These are phyloP conservation scores for Alternaria angustiovoidea DNA, from an alignment of 2,329 filamentous ascomycete genomes.

Conservation along the genomic window DNA sequence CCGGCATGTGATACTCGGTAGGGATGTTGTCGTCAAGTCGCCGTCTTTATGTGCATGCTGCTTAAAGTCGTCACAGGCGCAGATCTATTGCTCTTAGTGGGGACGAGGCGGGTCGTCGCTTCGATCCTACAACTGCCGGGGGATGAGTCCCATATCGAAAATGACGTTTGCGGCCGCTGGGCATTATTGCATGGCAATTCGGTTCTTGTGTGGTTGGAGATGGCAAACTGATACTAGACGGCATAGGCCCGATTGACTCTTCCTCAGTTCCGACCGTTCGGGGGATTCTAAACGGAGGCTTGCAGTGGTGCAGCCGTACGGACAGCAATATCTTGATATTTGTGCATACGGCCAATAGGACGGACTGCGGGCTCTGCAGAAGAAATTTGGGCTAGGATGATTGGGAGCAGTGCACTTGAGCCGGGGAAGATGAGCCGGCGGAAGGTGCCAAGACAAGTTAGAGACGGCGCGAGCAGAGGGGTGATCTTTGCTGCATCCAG, in stretches of 20 bases:
- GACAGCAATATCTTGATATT: slow-evolving; percentile 17
- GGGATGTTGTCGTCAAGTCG: slow-evolving; percentile 6
- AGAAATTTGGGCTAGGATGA: slow-evolving; percentile 15
- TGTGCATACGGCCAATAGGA: slow-evolving; percentile 24
- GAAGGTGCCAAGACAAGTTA: slow-evolving; percentile 14
- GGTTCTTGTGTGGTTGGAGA: slow-evolving; percentile 3
- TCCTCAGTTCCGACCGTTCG: slow-evolving; percentile 3
- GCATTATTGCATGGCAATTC: slow-evolving; percentile 3
- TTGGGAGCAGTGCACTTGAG: slow-evolving; percentile 29
- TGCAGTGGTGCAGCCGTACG: slow-evolving; percentile 26
- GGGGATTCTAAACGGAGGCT: slow-evolving; percentile 18
- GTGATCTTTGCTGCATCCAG: slow-evolving; percentile 27
- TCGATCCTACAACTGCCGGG: slow-evolving; percentile 1
- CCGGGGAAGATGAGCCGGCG: slow-evolving; percentile 35
- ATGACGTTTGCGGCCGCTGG: slow-evolving; percentile 12
- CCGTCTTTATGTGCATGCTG: slow-evolving; percentile 13
- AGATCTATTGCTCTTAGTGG: slow-evolving; percentile 8
- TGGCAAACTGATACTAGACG: neutral
- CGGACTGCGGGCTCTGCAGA: slow-evolving; percentile 11
- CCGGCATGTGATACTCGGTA: neutral
- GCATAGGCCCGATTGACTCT: neutral
- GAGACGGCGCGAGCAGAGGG: slow-evolving; percentile 11
- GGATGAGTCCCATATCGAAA: neutral
- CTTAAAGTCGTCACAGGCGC: slow-evolving; percentile 9
- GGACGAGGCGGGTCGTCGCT: slow-evolving; percentile 5